Conservation (phyloP, 805 yeast genomes). For the Metschnikowia noctiluminum region DNA sequence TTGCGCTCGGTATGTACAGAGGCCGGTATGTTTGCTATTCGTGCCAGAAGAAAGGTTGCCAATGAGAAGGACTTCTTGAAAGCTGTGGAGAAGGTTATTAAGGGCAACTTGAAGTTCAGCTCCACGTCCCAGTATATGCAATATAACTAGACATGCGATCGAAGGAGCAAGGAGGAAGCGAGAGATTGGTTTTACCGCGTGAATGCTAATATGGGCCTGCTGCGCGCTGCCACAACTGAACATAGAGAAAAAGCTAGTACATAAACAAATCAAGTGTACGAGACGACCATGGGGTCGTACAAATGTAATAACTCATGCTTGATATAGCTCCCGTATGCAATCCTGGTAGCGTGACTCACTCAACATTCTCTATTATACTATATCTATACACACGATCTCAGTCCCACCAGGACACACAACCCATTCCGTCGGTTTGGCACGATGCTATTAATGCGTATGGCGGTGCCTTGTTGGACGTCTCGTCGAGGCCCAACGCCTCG, state of each 20-base stretch:
- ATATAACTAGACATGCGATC: slow-evolving; percentile 62
- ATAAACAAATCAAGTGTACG: background rate
- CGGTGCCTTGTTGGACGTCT: slow-evolving; percentile 48
- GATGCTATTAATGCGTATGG: slow-evolving; percentile 85
- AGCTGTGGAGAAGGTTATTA: slow-evolving; percentile 97
- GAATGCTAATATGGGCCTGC: no score
- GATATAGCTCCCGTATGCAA: no score
- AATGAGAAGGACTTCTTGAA: slow-evolving; percentile 96
- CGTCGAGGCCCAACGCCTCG: slow-evolving; percentile 42
- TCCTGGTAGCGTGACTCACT: no score
- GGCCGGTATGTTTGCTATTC: slow-evolving; percentile 99
- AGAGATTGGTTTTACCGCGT: background rate
- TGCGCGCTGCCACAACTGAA: no score
- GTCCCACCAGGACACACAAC: slow-evolving; percentile 96
- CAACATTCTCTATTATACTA: background rate
- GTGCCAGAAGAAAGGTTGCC: slow-evolving; percentile 97
- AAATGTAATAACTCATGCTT: no score
- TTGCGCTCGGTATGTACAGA: slow-evolving; percentile 97
- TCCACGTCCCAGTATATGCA: slow-evolving; percentile 98
- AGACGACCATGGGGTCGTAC: background rate
- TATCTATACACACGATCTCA: slow-evolving; percentile 17
- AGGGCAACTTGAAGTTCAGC: slow-evolving; percentile 97
- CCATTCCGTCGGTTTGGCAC: slow-evolving; percentile 96
- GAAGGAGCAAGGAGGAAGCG: no score
- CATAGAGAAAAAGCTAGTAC: no score